These are phyloP conservation scores for Alternaria triticimaculans DNA, from an alignment of 2,329 filamentous ascomycete genomes.

Conservation along the genomic window DNA sequence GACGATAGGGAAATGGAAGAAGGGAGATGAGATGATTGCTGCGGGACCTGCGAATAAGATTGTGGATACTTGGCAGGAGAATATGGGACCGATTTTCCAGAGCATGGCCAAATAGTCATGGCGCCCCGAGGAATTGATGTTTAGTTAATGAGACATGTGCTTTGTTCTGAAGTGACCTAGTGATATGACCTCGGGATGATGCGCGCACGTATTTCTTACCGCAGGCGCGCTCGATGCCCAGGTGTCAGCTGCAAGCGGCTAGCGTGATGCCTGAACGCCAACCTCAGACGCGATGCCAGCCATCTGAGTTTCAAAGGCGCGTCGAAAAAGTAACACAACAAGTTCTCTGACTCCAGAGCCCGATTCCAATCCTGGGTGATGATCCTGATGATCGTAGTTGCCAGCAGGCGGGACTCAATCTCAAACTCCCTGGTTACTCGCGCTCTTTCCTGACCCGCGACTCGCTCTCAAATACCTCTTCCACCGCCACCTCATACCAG, in stretches of 20 bases:
- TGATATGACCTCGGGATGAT: neutral
- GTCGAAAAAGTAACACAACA: neutral
- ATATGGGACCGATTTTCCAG: slow-evolving; percentile 46
- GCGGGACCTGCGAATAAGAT: slow-evolving; percentile 54
- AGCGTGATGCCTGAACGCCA: neutral
- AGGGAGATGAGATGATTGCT: slow-evolving; percentile 57
- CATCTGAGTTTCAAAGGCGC: neutral
- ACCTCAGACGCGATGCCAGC: neutral
- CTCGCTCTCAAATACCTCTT: neutral
- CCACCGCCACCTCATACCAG: slow-evolving; percentile 1
- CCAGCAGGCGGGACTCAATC: neutral
- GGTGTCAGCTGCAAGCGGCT: neutral
- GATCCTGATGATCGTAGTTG: neutral
- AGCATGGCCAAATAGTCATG: neutral
- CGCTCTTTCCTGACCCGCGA: neutral
- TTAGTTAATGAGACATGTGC: neutral
- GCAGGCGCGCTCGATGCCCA: neutral
- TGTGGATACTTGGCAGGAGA: slow-evolving; percentile 54
- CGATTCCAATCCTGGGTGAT: neutral
- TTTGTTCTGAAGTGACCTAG: neutral
- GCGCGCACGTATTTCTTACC: neutral
- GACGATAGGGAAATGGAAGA: slow-evolving; percentile 54
- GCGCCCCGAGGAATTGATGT: neutral
- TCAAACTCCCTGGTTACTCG: neutral
- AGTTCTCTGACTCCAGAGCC: neutral